Conservation (phyloP, 164 flowering plant species). For the Macadamia tetraphylla region DNA sequence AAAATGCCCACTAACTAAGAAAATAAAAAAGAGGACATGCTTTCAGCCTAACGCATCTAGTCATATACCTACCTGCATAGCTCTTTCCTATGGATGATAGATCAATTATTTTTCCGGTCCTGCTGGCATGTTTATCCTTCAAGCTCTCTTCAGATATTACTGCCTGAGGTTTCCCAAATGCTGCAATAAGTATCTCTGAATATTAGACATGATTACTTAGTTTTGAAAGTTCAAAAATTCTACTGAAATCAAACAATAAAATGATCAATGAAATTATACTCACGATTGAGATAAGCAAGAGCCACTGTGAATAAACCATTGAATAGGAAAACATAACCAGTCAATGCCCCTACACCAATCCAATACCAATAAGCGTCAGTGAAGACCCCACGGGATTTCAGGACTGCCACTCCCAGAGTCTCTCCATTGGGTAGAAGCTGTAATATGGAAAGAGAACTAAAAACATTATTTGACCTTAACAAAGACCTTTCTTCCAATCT, state of each 20-base stretch:
- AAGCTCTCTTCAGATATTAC: slow-evolving; percentile 24
- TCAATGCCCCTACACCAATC: slow-evolving; percentile 29
- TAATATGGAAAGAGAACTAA: not conserved
- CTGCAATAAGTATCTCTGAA: slow-evolving; percentile 9
- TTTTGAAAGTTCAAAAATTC: not conserved
- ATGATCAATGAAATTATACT: slow-evolving; percentile 5
- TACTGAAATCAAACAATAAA: not conserved
- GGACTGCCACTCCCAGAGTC: slow-evolving; percentile 21
- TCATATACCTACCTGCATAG: slow-evolving; percentile 3
- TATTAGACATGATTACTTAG: not conserved
- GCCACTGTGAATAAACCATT: slow-evolving; percentile 21
- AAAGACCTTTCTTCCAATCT: not conserved
- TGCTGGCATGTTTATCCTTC: slow-evolving; percentile 12
- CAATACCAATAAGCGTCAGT: slow-evolving; percentile 36
- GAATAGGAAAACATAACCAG: slow-evolving; percentile 28
- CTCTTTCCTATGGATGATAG: slow-evolving; percentile 7
- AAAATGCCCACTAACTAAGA: not conserved
- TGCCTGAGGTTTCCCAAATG: slow-evolving; percentile 20
- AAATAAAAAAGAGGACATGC: not conserved
- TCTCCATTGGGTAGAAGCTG: slow-evolving; percentile 16
- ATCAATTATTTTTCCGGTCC: slow-evolving; percentile 12
- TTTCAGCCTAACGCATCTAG: not conserved
- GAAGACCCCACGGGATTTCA: slow-evolving; percentile 32
- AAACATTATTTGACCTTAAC: not conserved
- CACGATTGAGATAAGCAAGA: slow-evolving; percentile 34